phyloP scores from a whole-genome alignment of 1,139 yeast species.

The Geotrichum fermentans region DNA sequence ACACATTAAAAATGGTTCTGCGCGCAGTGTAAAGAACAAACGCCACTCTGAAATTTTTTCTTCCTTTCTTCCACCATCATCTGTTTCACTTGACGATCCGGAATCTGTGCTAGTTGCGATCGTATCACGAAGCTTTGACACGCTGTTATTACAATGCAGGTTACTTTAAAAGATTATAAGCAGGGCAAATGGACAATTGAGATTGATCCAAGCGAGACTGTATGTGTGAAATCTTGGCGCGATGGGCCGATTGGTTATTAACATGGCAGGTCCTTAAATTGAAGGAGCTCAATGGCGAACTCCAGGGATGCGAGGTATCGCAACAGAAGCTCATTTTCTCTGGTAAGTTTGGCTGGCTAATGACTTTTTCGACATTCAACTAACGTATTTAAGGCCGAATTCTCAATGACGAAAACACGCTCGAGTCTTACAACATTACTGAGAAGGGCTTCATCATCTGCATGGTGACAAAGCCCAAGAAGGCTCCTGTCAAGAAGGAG shows the following conservation, averaged over 20 bases:
- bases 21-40: not conserved
- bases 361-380: not conserved
- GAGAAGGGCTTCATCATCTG: slow-evolving; percentile 85
- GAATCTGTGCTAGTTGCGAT: no score
- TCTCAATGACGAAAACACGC: slow-evolving; percentile 72
- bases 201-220: slow-evolving; percentile 64
- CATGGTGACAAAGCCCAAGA: slow-evolving; percentile 61
- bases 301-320: slow-evolving; percentile 63
- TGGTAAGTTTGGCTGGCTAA: slow-evolving; percentile 41
- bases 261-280: slow-evolving; percentile 62
- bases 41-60: slow-evolving; percentile 16
- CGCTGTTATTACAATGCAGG: slow-evolving; percentile 50
- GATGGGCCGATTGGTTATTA: no score
- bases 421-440: slow-evolving; percentile 69
- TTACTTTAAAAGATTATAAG: slow-evolving; percentile 85
- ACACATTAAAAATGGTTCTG: not conserved
- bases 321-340: slow-evolving; percentile 89
- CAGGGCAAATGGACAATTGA: slow-evolving; percentile 83
- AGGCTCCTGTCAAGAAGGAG: slow-evolving; percentile 22
- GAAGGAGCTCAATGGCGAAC: slow-evolving; percentile 67
- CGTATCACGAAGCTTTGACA: not conserved
- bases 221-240: no score
- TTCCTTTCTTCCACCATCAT: not conserved
- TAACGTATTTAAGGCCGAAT: slow-evolving; percentile 51
- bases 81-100: no score